Base-by-base conservation (phyloP, 2,329 filamentous ascomycete genomes). In the Penicillium sp. region DNA sequence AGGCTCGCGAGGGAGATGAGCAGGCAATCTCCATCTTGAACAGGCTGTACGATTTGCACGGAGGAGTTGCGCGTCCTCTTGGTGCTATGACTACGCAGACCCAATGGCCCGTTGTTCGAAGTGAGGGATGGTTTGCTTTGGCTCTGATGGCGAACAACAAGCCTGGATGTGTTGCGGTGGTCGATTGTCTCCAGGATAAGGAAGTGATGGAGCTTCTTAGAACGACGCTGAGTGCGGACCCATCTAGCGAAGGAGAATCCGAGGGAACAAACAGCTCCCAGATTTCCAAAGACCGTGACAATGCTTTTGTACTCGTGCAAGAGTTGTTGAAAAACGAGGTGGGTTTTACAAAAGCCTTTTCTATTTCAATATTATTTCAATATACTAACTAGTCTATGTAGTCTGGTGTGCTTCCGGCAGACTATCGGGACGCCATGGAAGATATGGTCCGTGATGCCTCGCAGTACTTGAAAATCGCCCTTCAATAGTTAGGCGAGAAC, bases 61-160 rank as follows among this genome's bases (percentile, higher is more conserved):
- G 59, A 29, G 61, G 61, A 14, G 52, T 74, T 45, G 64, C 69
- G 4, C 59, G 62, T 20, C 70, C 73, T 11, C 47, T 74, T 27
- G 68, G 65, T 37, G 64, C 66, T 22, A 74, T 76, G 69, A 58
- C 73, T 18, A 64, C 64, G 2, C 72, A 76, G 46, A 65, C 69
- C 4, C 69, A 73, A 47, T 76, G 73, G 69, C 70, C 72, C 16
- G 69, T 75, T 27, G 67, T 76, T 37, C 64, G 70, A 18, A 73
- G 71, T 40, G 74, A 77, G 56, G 74, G 72, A 1, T 74, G 73
- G 67, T 75, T 76, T 57, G 71, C 72, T 11, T 56, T 77, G 23
- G 73, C 72, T 4, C 49, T 77, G 36, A 73, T 76, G 66, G 69
- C 70, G 8, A 68, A 65, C 6, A 64, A 49, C 40, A 53, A 56